These are phyloP conservation scores for Ananas comosus DNA, from an alignment of 176 grass and related monocot species.

Conservation along the genomic window DNA sequence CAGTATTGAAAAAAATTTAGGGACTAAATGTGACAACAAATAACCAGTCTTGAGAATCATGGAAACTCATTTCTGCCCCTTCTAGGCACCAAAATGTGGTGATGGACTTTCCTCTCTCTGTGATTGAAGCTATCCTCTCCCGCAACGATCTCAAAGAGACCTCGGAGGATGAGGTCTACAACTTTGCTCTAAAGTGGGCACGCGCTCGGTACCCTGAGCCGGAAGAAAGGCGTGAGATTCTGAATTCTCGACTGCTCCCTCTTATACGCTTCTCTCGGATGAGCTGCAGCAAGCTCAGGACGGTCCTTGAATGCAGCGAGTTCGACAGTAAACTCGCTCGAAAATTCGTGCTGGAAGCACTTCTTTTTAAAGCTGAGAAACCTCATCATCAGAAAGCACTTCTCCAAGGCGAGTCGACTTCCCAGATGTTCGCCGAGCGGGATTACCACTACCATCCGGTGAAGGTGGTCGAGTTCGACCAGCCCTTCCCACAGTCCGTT, in stretches of 20 bases:
- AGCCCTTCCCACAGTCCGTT: conserved; percentile 56
- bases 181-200: conserved; percentile 63
- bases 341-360: conserved; percentile 51
- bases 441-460: conserved; percentile 59
- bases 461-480: conserved; percentile 74
- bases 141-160: conserved; percentile 60
- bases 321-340: conserved; percentile 45
- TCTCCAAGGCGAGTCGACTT: conserved; percentile 26
- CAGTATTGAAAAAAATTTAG: not conserved
- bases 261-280: conserved; percentile 62
- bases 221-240: conserved; percentile 57
- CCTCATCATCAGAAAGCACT: conserved; percentile 42
- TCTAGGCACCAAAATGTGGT: conserved; percentile 67
- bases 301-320: conserved; percentile 50
- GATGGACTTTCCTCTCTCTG: conserved; percentile 61
- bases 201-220: conserved; percentile 33
- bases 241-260: conserved; percentile 45
- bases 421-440: conserved; percentile 30
- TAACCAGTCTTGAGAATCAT: not conserved
- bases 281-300: conserved; percentile 56
- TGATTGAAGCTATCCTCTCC: conserved; percentile 62
- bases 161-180: conserved; percentile 66
- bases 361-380: conserved; percentile 58
- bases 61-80: conserved; percentile 5
- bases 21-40: conserved; percentile 3